Conservation (phyloP, 2,329 filamentous ascomycete genomes). For the Bipolaris cookei region DNA sequence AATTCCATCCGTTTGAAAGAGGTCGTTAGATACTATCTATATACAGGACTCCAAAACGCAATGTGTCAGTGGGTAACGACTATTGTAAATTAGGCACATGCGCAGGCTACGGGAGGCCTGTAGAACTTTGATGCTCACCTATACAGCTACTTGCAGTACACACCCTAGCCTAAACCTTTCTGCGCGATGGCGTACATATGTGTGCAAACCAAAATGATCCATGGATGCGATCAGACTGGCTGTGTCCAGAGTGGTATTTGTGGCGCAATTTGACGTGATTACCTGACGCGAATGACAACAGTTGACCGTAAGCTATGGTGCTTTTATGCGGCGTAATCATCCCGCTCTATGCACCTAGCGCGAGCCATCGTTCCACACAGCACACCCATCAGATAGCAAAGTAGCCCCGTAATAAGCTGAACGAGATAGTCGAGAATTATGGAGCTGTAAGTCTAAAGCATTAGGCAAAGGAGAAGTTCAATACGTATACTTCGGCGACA, state of each 20-base stretch:
- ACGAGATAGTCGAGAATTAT: background rate
- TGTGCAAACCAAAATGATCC: background rate
- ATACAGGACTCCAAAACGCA: background rate
- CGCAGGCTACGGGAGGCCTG: background rate
- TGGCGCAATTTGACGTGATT: background rate
- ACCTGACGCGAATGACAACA: background rate
- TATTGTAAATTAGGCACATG: background rate
- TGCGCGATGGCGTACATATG: background rate
- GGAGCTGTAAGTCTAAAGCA: background rate
- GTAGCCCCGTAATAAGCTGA: background rate
- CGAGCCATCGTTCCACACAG: background rate
- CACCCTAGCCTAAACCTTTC: background rate
- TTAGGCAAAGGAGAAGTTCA: background rate
- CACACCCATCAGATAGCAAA: background rate
- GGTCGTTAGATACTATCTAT: background rate
- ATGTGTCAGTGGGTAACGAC: background rate
- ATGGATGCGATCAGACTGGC: background rate
- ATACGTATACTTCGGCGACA: background rate
- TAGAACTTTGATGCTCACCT: background rate
- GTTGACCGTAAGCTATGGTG: background rate
- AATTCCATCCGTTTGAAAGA: background rate
- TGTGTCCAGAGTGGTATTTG: background rate
- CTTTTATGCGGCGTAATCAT: background rate
- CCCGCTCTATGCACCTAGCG: background rate
- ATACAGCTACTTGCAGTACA: background rate